Percentiles rank a stretch among this genome's conserved stretches.
Conservation (phyloP, 805 yeast species). For the Wickerhamomyces silvicola region DNA sequence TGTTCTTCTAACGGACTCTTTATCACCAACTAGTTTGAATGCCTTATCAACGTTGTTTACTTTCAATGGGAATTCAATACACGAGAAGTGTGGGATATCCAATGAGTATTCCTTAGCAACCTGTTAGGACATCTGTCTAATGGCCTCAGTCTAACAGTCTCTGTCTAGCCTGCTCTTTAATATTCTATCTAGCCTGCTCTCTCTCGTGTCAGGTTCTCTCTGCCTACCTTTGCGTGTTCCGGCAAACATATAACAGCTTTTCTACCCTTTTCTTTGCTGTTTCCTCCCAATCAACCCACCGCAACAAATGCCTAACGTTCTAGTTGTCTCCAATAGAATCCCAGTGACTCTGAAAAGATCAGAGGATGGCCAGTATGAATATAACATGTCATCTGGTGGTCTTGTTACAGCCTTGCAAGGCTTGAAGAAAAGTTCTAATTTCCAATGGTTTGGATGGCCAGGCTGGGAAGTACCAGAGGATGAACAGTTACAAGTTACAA, state of each 20-base stretch:
- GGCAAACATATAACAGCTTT: no score
- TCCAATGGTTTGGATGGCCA: slow-evolving; percentile 99
- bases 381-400: slow-evolving; percentile 95
- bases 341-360: slow-evolving; percentile 85
- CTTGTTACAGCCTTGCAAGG: slow-evolving; percentile 95
- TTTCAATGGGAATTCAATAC: slow-evolving; percentile 73
- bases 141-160: no score
- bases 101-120: slow-evolving; percentile 51
- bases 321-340: slow-evolving; percentile 89
- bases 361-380: slow-evolving; percentile 60
- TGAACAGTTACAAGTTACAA: slow-evolving; percentile 62
- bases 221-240: no score
- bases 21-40: slow-evolving; percentile 64
- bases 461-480: slow-evolving; percentile 78
- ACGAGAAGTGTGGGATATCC: slow-evolving; percentile 67
- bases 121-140: slow-evolving; percentile 19
- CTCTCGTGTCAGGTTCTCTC: no score
- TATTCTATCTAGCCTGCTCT: no score
- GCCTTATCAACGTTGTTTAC: slow-evolving; percentile 62
- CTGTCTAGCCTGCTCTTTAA: not conserved
- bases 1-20: slow-evolving; percentile 26
- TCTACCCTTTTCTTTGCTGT: not conserved
- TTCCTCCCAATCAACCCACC: not conserved
- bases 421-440: slow-evolving; percentile 69
- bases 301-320: slow-evolving; percentile 54